Evolutionary conservation across 148 eudicot species (phyloP), one percentile per base, ranked within the genome.

Genomic region (Chenopodium formosanum): DNA sequence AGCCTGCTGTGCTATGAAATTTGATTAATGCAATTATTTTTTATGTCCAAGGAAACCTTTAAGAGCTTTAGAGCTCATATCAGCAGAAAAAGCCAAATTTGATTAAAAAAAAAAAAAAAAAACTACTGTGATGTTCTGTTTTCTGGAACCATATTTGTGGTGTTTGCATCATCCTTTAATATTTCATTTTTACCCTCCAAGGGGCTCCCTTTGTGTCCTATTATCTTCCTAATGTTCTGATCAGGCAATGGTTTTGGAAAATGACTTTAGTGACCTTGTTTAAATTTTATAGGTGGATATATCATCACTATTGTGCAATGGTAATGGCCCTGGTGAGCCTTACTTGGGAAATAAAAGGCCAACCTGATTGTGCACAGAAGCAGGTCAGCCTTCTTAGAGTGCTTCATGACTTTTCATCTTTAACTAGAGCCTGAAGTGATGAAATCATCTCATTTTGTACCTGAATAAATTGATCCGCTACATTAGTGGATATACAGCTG

Each of bases 301-400:
- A 88, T 69, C 99, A 95, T 89, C 99, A 95, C 84, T 95, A 95
- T 69, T 95, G 89, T 87, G 99, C 99, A 81, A 95, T 92, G 95
- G 87, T 89, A 72, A 93, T 94, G 98, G 98, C 99, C 79, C 88
- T 95, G 37, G 94, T 95, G 84, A 95, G 99, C 86, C 93, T 95
- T 70, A 95, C 99, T 44, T 95, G 99, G 99, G 99, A 94, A 82
- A 94, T 95, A 73, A 97, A 91, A 85, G 89, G 94, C 71, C 86
- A 87, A 53, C 97, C 97, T 82, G 85, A 94, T 78, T 95, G 99
- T 89, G 86, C 88, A 16, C 88, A 88, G 87, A 95, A 92, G 88
- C 99, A 95, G 99, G 99, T 94, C 72, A 70, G 25, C 83, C 58
- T 83, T 70, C 76, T 72, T 81, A 16, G 8, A 40, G 20, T 68